Conservation (phyloP, 129 eudicot species). For the Flaveria sonorensis region DNA sequence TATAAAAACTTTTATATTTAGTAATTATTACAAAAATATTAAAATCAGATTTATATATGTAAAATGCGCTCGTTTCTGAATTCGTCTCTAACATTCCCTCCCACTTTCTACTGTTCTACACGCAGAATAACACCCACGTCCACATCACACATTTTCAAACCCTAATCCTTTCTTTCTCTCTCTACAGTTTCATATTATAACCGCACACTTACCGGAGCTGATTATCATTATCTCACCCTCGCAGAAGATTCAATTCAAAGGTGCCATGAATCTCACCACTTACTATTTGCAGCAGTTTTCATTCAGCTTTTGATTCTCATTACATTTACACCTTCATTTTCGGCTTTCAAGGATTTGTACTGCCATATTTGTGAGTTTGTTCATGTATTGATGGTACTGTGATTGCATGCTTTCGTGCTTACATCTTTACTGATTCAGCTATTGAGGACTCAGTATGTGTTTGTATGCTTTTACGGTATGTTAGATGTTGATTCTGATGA, state of each 20-base stretch:
- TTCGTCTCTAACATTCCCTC: slow-evolving; percentile 16
- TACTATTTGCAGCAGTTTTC: slow-evolving; percentile 18
- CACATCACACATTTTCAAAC: slow-evolving; percentile 13
- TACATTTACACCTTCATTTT: slow-evolving; percentile 4
- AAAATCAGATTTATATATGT: neutral
- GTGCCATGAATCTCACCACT: slow-evolving; percentile 35
- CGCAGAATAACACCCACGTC: slow-evolving; percentile 35
- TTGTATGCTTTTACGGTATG: slow-evolving; percentile 6
- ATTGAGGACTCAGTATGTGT: neutral
- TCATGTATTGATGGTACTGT: slow-evolving; percentile 22
- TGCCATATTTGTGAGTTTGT: slow-evolving; percentile 17
- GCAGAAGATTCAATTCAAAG: slow-evolving; percentile 30
- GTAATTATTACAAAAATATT: neutral
- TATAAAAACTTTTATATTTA: neutral
- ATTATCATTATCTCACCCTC: slow-evolving; percentile 17
- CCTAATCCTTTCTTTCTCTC: slow-evolving; percentile 20
- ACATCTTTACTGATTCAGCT: slow-evolving; percentile 28
- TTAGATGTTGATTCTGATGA: neutral
- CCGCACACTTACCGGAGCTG: slow-evolving; percentile 33
- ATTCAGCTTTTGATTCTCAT: slow-evolving; percentile 10
- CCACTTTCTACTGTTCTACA: slow-evolving; percentile 7
- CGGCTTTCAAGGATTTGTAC: slow-evolving; percentile 7
- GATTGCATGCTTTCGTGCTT: slow-evolving; percentile 27
- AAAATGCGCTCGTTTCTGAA: slow-evolving; percentile 14
- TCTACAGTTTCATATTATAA: neutral